These are phyloP conservation scores for Starmerella etchellsii DNA, from an alignment of 805 yeast species.

Conservation along the genomic window DNA sequence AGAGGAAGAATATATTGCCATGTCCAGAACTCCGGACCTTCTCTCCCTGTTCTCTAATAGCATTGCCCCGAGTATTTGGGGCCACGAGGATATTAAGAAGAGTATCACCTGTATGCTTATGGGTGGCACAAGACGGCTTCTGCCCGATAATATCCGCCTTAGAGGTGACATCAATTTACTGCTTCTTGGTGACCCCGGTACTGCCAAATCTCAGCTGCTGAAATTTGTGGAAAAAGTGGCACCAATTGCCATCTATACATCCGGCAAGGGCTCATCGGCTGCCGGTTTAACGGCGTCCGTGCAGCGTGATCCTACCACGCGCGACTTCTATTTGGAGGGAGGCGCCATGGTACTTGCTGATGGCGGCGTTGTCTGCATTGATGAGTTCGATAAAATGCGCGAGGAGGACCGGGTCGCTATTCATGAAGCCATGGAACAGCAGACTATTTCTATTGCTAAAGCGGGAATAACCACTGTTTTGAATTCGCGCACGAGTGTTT, in stretches of 20 bases:
- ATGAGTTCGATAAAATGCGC: conserved; percentile 98
- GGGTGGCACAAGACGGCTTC: conserved; percentile 85
- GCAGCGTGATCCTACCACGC: conserved; percentile 70
- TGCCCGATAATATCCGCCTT: conserved; percentile 92
- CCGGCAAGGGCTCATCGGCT: conserved; percentile 98
- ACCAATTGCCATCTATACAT: conserved; percentile 89
- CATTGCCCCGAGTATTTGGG: conserved; percentile 94
- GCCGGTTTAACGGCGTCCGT: conserved; percentile 99
- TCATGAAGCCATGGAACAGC: conserved; percentile 99
- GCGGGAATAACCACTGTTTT: conserved; percentile 97
- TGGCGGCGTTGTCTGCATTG: conserved; percentile 98
- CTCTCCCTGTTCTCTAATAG: conserved; percentile 76
- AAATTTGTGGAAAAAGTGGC: conserved; percentile 92
- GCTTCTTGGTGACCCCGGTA: conserved; percentile 95
- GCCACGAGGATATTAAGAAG: conserved; percentile 82
- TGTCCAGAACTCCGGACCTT: conserved; percentile 72
- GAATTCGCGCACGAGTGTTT: conserved; percentile 89
- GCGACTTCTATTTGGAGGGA: conserved; percentile 93
- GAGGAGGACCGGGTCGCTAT: conserved; percentile 98
- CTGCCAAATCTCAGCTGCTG: conserved; percentile 91
- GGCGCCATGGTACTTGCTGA: conserved; percentile 99
- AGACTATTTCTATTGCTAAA: conserved; percentile 94
- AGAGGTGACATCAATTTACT: conserved; percentile 96
- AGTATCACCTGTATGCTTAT: conserved; percentile 82
- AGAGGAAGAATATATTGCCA: conserved; percentile 73